Evolutionary conservation across 2,329 filamentous ascomycete genomes (phyloP), one percentile per base, ranked within the genome.

Genomic region (Paracoccidioides brasiliensis): DNA sequence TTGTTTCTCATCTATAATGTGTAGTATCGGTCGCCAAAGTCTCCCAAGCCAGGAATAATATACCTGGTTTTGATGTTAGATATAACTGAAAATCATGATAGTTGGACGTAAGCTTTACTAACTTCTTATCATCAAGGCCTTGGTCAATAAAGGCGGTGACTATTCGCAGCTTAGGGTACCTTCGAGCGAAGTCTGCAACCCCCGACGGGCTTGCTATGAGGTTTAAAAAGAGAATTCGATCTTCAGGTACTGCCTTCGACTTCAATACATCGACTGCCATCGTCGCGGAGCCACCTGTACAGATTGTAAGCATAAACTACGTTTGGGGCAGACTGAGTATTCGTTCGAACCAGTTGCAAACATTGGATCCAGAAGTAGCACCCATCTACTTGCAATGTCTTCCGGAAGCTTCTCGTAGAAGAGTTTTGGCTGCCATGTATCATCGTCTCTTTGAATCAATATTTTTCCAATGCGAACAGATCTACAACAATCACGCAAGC

Each of bases 401-500:
- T 89, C 85, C 5, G 93, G 93, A 41, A 98, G 80, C 76, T 98
- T 98, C 66, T 97, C 91, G 72, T 97, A 98, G 72, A 97, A 98
- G 9, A 98, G 79, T 70, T 90, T 93, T 10, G 93, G 93, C 75
- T 85, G 81, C 54, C 85, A 80, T 0, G 93, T 97, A 74, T 97
- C 93, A 72, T 98, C 93, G 64, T 98, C 93, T 56, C 93, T 79
- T 74, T 98, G 93, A 66, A 98, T 98, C 64, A 98, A 76, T 60
- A 98, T 98, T 78, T 98, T 98, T 61, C 93, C 93, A 66, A 98
- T 98, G 60, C 93, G 81, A 51, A 98, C 93, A n/a, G 88, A 95
- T 53, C 93, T 85, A 74, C 93, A 98, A 74, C 93, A 98, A 72
- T 98, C 91, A 58, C 93, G 81, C 58, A 98, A 76, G 2, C 91